Conservation (phyloP, 2,329 filamentous ascomycete species). For the Hyphodiscus sp. region DNA sequence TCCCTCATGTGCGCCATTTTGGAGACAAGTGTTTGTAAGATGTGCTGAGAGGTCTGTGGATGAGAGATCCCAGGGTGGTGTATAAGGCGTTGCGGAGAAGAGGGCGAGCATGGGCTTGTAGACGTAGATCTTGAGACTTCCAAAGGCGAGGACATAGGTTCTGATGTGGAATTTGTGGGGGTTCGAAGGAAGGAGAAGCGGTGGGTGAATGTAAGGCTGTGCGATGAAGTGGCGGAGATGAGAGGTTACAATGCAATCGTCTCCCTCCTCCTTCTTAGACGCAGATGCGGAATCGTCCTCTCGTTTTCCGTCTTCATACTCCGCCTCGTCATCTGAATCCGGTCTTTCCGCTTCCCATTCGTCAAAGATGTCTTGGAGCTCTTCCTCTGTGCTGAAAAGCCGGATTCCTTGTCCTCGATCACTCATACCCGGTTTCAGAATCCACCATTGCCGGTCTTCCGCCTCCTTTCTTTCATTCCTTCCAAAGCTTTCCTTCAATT, state of each 20-base stretch:
- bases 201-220: conserved; percentile 89
- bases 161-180: conserved; percentile 90
- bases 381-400: conserved; percentile 77
- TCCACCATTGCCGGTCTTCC: conserved; percentile 77
- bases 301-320: conserved; percentile 42
- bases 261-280: conserved; percentile 34
- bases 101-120: conserved; percentile 89
- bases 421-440: conserved; percentile 95
- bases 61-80: conserved; percentile 46
- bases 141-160: conserved; percentile 79
- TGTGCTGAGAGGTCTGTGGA: conserved; percentile 60
- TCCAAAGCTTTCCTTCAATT: conserved; percentile 71
- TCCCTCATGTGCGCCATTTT: conserved; percentile 53
- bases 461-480: conserved; percentile 49
- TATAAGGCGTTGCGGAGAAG: conserved; percentile 73
- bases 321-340: conserved; percentile 60
- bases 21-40: conserved; percentile 93
- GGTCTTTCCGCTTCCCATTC: conserved; percentile 71
- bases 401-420: conserved; percentile 91
- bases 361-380: conserved; percentile 84
- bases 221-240: conserved; percentile 94
- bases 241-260: conserved; percentile 67
- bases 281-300: conserved; percentile 33
- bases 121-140: conserved; percentile 74
- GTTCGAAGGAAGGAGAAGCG: conserved; percentile 59